Base-by-base conservation (phyloP, 1,139 yeast genomes). In the Blastobotrys malaysiensis region DNA sequence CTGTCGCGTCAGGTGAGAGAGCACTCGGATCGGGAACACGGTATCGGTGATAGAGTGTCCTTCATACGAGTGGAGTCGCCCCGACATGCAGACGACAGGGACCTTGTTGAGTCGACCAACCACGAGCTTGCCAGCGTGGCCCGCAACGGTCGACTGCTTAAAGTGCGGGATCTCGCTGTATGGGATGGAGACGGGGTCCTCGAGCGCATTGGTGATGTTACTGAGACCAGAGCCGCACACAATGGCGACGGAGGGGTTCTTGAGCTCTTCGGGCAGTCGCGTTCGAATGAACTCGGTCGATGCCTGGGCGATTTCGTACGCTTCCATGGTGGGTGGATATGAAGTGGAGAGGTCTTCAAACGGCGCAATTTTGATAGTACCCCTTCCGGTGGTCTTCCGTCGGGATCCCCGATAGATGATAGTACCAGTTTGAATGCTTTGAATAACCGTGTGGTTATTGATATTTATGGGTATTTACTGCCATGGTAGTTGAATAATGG, bases 181-280 rank as follows among this genome's bases (percentile, higher is more conserved):
- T 0, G 84, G 73, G 36, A 93, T 76, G 61, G 78, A 80, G 45
- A 80, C 69, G 49, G 79, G 69, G 49, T 71, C 73, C 1, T 73
- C 63, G 59, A 77, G 70, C 52, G 80, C 74, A 1, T 93, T 86
- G 1, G 93, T 86, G 52, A 93, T 84, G 0, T 96, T 96, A 9
- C 97, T 96, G 14, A 93, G 76, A 0, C 98, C 98, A 2, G 97
- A 88, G 5, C 99, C 98, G 73, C 98, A 91, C 52, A 93, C 86
- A 61, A 93, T 86, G 63, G 91, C 80, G 0, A 82, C 85, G 56
- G 82, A 74, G 0, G 73, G 71, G 16, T 58, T 48, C 45, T 56
- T 53, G 22, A 67, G 60, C 14, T 58, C 64, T n/a, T 43, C 57
- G 5, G 73, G 69, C n/a, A 68, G 58, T 26, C 56, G 54, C 6